Evolutionary conservation across 2,329 filamentous ascomycete species (phyloP), one percentile per base, ranked within the genome.

Genomic region (Rhynchosporium graminicola): DNA sequence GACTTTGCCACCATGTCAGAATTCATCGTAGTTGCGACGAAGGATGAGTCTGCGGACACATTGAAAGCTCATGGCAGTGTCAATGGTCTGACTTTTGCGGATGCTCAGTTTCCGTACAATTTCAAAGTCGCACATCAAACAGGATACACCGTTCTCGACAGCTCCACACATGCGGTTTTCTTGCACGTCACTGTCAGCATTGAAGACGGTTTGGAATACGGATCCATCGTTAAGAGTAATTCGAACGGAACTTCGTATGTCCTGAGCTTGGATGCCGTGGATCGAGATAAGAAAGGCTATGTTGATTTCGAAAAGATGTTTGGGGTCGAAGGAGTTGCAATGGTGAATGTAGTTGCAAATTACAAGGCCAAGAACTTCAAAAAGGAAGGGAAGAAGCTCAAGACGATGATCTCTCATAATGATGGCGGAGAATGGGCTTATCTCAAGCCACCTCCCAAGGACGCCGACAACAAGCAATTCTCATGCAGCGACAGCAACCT

Each of bases 281-380:
- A 98, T 76, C 85, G 91, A 69, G 87, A 97, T 73, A 79, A 82
- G 12, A 70, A 75, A 1, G 92, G 88, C 48, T 97, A 88, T 72
- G 94, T 97, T 50, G 95, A 99, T 74, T 99, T 96, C 76, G 95
- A 99, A 75, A 97, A 96, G 79, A 92, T 97, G 80, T 84, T 90
- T 54, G 92, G 92, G 2, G 81, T 99, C 13, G 94, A 99, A 76
- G 95, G 95, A 48, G 91, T 99, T 57, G 87, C 88, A 15, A 76
- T 99, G 67, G 91, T 92, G 72, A 99, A 99, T 71, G 79, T 91
- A 7, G 91, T 99, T 20, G 81, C 83, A 54, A 98, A 98, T 72
- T 77, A 82, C 31, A 80, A 89, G 40, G 80, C 84, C 12, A 79
- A 73, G 62, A 67, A 73, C 58, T 73, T 84, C 57, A 80, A 82